A percentile compares a stretch with the other conserved stretches of the same genome.
Conservation (phyloP, 768 basidiomycete genomes). For the Kwoniella europaea region DNA sequence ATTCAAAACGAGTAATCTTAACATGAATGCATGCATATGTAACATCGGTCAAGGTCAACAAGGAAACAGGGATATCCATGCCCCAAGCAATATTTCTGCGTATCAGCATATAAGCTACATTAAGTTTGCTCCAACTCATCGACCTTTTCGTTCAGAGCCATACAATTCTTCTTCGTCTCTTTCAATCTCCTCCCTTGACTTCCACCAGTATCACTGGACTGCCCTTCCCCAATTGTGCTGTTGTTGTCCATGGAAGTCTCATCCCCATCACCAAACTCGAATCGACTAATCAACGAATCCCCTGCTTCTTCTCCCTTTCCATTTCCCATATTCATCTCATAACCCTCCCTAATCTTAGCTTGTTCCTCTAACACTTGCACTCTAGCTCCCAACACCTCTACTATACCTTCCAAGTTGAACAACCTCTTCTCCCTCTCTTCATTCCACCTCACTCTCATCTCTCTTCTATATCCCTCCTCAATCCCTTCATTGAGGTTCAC, state of each 20-base stretch:
- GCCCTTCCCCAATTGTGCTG: no score
- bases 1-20: not conserved
- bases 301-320: no score
- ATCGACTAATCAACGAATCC: no score
- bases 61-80: no score
- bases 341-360: no score
- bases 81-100: no score
- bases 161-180: not conserved
- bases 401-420: constrained; percentile 6
- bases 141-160: not conserved
- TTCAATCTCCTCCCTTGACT: not conserved
- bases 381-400: not conserved
- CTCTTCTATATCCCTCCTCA: not conserved
- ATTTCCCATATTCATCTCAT: no score
- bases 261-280: no score
- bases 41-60: no score
- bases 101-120: not conserved
- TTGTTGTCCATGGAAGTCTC: no score
- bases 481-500: not conserved
- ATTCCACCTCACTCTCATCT: not conserved
- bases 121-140: not conserved
- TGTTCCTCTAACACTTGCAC: not conserved
- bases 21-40: not conserved
- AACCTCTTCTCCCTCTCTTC: constrained; percentile 10
- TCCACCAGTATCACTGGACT: no score